Evolutionary conservation across 441 rosid genomes (phyloP), one percentile per base, ranked within the genome.

Genomic region (Isatis lusitanica): DNA sequence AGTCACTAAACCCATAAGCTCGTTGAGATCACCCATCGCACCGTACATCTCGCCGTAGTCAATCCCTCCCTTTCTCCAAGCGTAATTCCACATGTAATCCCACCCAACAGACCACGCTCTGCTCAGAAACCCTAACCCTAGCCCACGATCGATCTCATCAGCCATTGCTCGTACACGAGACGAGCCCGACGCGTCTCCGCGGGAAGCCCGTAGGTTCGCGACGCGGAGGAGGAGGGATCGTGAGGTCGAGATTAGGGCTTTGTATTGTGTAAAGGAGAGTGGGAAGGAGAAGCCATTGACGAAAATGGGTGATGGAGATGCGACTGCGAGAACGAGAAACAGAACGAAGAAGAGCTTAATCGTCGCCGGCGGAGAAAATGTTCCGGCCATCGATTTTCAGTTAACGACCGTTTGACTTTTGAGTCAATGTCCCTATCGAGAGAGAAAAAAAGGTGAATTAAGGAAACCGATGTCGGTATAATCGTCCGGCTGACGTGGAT

Each of bases 161-260:
- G 92, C 88, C 43, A 89, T 63, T 38, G 64, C n/a, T 63, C 77
- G 83, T 17, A 84, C 92, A 8, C 97, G 88, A 38, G 77, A 63
- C 7, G 90, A 78, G 4, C 95, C 98, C 26, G 60, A 40, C 5
- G 30, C 9, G 66, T 93, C 97, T n/a, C 95, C 92, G 9, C 98
- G 93, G 0, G 86, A 73, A 4, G 82, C 79, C 8, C 98, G 97
- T 7, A 89, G 78, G 78, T 85, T 88, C 50, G 95, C 83, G 24
- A 93, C 93, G 63, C 92, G 91, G 40, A 66, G 70, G 59, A 85
- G 71, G 79, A 93, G 91, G 46, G 95, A 78, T 55, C 83, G 90
- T 64, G 94, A 81, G 75, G 83, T 83, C 67, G 92, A 84, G 83
- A 85, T 12, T 57, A 88, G 57, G 62, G 75, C 39, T 74, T 73